phyloP scores from a whole-genome alignment of 306 rosid species.

The Ammopiptanthus mongolicus region DNA sequence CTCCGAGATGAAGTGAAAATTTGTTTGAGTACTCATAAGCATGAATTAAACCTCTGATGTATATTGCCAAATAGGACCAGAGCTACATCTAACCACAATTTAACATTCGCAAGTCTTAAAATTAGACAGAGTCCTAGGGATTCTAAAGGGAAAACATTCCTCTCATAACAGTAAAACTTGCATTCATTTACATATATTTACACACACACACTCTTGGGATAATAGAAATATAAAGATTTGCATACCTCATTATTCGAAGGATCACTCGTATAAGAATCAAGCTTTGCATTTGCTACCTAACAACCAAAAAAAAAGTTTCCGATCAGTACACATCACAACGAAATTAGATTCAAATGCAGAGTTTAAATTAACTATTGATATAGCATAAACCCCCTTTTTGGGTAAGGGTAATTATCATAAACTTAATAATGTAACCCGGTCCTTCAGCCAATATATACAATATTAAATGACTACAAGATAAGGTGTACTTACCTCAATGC shows the following conservation, averaged over 20 bases:
- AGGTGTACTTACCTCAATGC: conserved; percentile 71
- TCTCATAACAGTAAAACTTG: neutral
- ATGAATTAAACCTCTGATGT: too few species aligned
- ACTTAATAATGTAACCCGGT: neutral
- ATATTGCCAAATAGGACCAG: neutral
- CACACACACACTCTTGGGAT: neutral
- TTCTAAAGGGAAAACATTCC: neutral
- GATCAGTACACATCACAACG: conserved; percentile 2
- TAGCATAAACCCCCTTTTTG: neutral
- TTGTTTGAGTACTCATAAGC: too few species aligned
- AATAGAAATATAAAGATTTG: neutral
- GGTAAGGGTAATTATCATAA: neutral
- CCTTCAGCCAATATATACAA: neutral
- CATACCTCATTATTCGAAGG: conserved; percentile 49
- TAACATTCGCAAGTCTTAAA: neutral
- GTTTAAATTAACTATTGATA: conserved; percentile 5
- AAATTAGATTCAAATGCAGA: neutral
- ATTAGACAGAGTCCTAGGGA: neutral
- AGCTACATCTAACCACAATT: neutral
- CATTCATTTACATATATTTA: neutral
- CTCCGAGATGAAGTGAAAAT: too few species aligned
- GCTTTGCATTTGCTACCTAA: conserved; percentile 42
- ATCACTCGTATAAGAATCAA: conserved; percentile 30
- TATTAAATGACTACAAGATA: conserved; percentile 13
- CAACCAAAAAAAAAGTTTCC: conserved; percentile 21